A percentile compares a stretch with the other conserved stretches of the same genome.
These are phyloP conservation scores for Suillus clintonianus DNA, from an alignment of 768 basidiomycete genomes.

Conservation along the genomic window DNA sequence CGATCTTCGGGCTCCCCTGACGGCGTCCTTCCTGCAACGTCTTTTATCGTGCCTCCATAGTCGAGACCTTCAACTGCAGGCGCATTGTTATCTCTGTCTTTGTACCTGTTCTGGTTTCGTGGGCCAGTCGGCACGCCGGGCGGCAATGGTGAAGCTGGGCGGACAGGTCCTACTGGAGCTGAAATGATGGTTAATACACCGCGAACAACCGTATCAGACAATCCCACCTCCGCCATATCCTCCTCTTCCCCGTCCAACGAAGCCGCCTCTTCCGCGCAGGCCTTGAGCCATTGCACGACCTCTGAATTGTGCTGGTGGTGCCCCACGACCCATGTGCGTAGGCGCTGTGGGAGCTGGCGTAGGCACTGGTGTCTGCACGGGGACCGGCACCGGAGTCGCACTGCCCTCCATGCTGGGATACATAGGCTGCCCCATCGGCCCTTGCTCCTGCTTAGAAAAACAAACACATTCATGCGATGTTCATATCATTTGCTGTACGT, in stretches of 20 bases:
- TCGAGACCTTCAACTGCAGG: slow-evolving; percentile 89
- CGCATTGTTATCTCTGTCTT: slow-evolving; percentile 83
- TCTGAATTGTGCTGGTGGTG: slow-evolving; percentile 41
- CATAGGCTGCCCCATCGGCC: slow-evolving; percentile 66
- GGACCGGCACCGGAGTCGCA: slow-evolving; percentile 48
- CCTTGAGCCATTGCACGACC: slow-evolving; percentile 45
- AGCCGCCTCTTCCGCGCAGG: slow-evolving; percentile 47
- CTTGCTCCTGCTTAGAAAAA: slow-evolving; percentile 51
- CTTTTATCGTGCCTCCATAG: slow-evolving; percentile 66
- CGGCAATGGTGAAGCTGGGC: slow-evolving; percentile 83
- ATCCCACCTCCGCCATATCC: slow-evolving; percentile 43
- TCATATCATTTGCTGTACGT: slow-evolving; percentile 40
- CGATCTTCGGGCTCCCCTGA: slow-evolving; percentile 72
- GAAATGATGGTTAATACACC: neutral
- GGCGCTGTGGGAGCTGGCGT: slow-evolving; percentile 30
- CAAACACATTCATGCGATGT: slow-evolving; percentile 23
- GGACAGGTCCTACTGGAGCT: slow-evolving; percentile 56
- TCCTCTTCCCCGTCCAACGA: slow-evolving; percentile 39
- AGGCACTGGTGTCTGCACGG: slow-evolving; percentile 36
- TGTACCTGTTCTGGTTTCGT: slow-evolving; percentile 87
- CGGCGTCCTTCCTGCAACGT: slow-evolving; percentile 49
- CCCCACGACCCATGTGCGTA: slow-evolving; percentile 30
- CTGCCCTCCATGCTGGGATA: slow-evolving; percentile 63
- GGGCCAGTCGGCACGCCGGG: slow-evolving; percentile 88
- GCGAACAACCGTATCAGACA: neutral